Conservation (phyloP, 768 basidiomycete species). For the Mycena kentingensis region DNA sequence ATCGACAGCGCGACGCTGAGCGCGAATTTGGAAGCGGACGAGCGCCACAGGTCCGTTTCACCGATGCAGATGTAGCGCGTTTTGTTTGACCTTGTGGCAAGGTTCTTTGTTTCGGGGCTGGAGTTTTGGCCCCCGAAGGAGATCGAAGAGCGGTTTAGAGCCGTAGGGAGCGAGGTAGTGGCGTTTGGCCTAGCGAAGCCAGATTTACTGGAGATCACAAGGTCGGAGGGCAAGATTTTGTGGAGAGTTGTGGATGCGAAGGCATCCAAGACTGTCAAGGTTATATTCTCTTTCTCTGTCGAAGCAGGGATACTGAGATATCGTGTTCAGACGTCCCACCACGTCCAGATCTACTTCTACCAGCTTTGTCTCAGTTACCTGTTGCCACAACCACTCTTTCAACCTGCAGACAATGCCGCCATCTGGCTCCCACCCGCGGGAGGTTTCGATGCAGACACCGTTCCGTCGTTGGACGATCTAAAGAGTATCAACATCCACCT, state of each 20-base stretch:
- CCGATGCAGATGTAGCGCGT: too few species aligned
- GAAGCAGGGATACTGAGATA: too few species aligned
- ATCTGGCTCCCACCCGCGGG: conserved; percentile 50
- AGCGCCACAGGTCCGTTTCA: too few species aligned
- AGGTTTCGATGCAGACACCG: conserved; percentile 30
- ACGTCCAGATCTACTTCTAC: conserved; percentile 56
- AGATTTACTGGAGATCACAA: conserved; percentile 48
- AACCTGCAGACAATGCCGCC: conserved; percentile 37
- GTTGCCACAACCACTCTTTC: conserved; percentile 37
- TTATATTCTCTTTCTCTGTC: conserved; percentile 17
- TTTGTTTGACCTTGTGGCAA: too few species aligned
- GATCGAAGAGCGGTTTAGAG: conserved; percentile 37
- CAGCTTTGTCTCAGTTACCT: conserved; percentile 44
- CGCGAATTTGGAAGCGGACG: conserved; percentile 47
- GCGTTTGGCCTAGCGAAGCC: conserved; percentile 50
- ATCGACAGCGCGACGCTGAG: conserved; percentile 35
- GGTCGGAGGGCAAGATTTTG: conserved; percentile 28
- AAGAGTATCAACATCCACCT: conserved; percentile 42
- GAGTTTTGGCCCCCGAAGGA: conserved; percentile 45
- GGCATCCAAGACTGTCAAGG: conserved; percentile 49
- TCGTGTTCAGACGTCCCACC: conserved; percentile 53
- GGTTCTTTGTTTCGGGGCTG: conserved; percentile 49
- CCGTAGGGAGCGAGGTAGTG: conserved; percentile 36
- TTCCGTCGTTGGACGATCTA: conserved; percentile 41
- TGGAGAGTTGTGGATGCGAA: conserved; percentile 58